These are phyloP conservation scores for Cyclotella choctawhatcheeana DNA, from an alignment of 108 stramenopile genomes.

Conservation along the genomic window DNA sequence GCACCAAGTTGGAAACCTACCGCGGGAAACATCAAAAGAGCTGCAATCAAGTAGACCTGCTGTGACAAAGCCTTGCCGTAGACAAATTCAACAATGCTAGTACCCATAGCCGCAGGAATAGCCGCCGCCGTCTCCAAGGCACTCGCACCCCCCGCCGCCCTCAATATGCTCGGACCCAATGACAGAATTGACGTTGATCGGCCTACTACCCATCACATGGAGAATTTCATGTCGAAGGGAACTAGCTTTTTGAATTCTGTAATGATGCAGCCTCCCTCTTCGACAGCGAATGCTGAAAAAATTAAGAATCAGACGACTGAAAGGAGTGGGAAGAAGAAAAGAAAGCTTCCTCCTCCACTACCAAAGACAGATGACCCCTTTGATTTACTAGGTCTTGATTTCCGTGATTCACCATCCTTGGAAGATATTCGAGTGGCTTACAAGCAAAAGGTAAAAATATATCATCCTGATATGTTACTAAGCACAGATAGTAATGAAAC, in stretches of 20 bases:
- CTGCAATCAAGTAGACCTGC: no score
- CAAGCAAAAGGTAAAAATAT: slow-evolving; percentile 2
- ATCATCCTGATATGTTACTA: slow-evolving; percentile 14
- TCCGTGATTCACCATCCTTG: neutral
- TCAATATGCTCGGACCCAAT: neutral
- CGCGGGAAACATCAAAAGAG: no score
- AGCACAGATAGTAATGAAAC: slow-evolving; percentile 1
- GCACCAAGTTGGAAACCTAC: slow-evolving; percentile 1
- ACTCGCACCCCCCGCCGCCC: neutral
- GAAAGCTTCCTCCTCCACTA: neutral
- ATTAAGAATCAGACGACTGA: no score
- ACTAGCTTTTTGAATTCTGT: neutral
- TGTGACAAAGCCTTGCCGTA: no score
- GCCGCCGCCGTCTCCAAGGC: slow-evolving; percentile 5
- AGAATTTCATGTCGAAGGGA: neutral
- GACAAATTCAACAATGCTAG: slow-evolving; percentile 12
- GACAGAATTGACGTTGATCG: slow-evolving; percentile 1
- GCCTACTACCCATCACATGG: no score
- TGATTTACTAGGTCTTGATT: slow-evolving; percentile 9
- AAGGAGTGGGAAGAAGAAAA: neutral
- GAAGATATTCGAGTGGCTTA: neutral
- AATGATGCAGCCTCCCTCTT: neutral
- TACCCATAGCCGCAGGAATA: slow-evolving; percentile 12
- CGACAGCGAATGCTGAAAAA: neutral
- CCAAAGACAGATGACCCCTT: slow-evolving; percentile 8